A percentile compares a stretch with the other conserved stretches of the same genome.
Evolutionary conservation across 1,139 yeast genomes (phyloP).

Genomic region (Saccharomyces hybrid): DNA sequence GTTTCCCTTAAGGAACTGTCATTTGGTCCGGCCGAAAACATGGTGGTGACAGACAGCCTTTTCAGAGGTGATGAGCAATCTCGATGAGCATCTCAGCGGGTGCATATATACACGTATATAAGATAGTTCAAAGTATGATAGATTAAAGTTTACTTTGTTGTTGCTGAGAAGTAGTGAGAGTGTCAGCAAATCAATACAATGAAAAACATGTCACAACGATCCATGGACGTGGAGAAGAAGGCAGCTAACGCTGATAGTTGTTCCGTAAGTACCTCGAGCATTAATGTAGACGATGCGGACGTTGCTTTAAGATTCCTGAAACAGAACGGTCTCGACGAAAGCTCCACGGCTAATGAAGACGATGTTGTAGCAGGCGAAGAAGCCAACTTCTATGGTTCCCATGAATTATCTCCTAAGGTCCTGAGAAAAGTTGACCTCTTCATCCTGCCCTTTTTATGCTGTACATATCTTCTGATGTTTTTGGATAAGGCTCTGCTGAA

Average conservation of each 20-base stretch:
- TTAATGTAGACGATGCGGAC: conserved; percentile 16
- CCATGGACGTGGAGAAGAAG: background rate
- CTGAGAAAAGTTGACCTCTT: conserved; percentile 39
- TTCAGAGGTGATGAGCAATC: background rate
- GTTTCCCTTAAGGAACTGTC: background rate
- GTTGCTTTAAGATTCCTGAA: conserved; percentile 25
- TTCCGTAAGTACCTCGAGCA: conserved; percentile 1
- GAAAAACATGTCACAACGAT: background rate
- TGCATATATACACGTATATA: background rate
- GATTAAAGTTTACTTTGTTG: background rate
- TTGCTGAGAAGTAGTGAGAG: background rate
- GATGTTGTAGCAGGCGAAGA: conserved; percentile 2
- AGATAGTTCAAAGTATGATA: background rate
- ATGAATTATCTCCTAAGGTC: conserved; percentile 23
- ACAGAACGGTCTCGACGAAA: conserved; percentile 9
- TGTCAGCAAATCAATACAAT: background rate
- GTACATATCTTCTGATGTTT: conserved; percentile 44
- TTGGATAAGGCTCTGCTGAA: conserved; percentile 44
- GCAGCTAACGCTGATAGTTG: background rate
- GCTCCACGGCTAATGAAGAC: conserved; percentile 3
- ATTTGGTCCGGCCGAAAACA: background rate
- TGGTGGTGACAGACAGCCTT: conserved; percentile 1
- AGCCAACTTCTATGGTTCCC: conserved; percentile 21
- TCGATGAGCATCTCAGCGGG: background rate
- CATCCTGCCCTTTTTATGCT: conserved; percentile 41